Conservation (phyloP, 176 grass and related monocot species). For the Dactylis glomerata region DNA sequence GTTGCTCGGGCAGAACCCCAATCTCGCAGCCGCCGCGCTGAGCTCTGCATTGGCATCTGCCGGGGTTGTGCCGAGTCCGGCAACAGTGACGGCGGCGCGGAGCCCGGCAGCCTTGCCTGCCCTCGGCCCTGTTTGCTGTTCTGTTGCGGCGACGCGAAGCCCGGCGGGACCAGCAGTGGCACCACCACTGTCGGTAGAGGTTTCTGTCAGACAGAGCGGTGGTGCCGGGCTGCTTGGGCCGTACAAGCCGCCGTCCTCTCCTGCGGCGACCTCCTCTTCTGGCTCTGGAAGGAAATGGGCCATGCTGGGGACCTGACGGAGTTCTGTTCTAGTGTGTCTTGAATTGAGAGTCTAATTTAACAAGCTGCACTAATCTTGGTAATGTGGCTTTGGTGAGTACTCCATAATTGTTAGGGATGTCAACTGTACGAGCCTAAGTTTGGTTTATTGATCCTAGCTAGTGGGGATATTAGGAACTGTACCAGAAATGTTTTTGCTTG, state of each 20-base stretch:
- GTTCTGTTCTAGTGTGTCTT: too few species aligned
- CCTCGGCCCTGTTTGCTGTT: background rate
- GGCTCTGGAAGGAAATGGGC: background rate
- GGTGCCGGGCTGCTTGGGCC: constrained; percentile 11
- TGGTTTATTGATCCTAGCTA: too few species aligned
- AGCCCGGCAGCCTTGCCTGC: constrained; percentile 1
- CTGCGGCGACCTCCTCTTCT: background rate
- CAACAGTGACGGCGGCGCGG: background rate
- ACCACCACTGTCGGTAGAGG: background rate
- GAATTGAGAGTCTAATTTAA: too few species aligned
- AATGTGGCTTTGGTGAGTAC: too few species aligned
- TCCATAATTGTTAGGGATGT: too few species aligned
- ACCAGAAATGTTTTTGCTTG: too few species aligned
- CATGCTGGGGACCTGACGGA: background rate
- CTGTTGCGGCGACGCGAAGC: background rate
- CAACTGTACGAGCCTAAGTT: too few species aligned
- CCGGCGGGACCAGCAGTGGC: background rate
- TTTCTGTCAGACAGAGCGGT: background rate
- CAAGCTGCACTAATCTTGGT: too few species aligned
- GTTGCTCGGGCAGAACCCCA: constrained; percentile 58
- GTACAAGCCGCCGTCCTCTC: constrained; percentile 29
- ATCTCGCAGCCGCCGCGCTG: constrained; percentile 46
- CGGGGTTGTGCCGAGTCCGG: background rate
- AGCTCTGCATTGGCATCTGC: constrained; percentile 30
- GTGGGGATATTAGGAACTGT: too few species aligned